phyloP scores from a whole-genome alignment of 257 asterid genomes.

The Datura wrightii region DNA sequence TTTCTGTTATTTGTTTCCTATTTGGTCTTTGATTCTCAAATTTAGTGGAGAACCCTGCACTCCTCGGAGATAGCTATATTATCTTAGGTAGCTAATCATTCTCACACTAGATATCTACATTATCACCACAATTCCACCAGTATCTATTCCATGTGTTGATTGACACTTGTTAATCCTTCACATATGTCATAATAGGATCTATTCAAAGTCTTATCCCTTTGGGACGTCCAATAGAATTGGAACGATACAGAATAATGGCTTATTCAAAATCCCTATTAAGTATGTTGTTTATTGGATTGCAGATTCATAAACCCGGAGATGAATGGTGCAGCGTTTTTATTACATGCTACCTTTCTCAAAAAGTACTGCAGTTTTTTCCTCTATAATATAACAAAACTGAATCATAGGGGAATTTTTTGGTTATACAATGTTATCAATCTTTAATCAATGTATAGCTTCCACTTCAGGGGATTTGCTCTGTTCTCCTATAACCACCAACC shows the following conservation, averaged over 20 bases:
- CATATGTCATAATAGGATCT: background rate
- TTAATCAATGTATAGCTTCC: background rate
- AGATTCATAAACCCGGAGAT: slow-evolving; percentile 11
- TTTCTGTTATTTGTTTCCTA: background rate
- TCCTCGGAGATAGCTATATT: background rate
- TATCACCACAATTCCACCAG: slow-evolving; percentile 16
- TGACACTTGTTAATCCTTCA: slow-evolving; percentile 9
- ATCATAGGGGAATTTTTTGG: background rate
- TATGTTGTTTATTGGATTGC: background rate
- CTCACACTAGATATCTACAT: background rate
- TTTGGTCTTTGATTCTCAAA: background rate
- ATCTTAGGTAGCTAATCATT: background rate
- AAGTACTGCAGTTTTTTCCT: background rate
- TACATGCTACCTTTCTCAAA: slow-evolving; percentile 3
- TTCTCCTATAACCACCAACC: background rate
- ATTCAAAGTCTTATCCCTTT: background rate
- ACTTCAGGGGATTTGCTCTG: slow-evolving; percentile 4
- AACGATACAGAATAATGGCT: background rate
- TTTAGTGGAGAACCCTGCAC: background rate
- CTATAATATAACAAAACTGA: background rate
- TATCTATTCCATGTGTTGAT: background rate
- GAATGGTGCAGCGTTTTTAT: background rate
- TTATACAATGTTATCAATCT: background rate
- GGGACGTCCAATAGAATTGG: background rate
- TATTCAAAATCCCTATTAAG: slow-evolving; percentile 8